Conservation (phyloP, 1,284 basidiomycete species). For the Rhizoctonia solani region DNA sequence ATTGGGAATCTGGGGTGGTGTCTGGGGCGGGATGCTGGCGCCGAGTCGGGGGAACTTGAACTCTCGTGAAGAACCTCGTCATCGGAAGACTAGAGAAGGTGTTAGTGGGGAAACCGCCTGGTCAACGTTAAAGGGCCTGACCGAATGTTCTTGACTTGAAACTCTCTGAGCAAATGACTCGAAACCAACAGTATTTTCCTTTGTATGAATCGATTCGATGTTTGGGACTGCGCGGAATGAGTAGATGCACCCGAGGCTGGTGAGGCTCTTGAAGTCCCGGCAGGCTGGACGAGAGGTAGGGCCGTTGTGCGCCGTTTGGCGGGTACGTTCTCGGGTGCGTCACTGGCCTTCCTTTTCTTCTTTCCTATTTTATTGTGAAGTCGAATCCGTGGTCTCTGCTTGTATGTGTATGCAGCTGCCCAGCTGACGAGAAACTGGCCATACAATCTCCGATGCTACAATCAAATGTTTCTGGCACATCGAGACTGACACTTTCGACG, state of each 20-base stretch:
- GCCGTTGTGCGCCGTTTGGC: not conserved
- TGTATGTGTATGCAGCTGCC: constrained; percentile 18
- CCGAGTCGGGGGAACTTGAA: too few species aligned
- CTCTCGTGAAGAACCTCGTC: too few species aligned
- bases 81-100: too few species aligned
- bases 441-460: not conserved
- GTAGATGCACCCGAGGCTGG: not conserved
- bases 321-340: not conserved
- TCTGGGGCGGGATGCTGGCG: constrained; percentile 2
- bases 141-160: not conserved
- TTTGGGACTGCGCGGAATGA: too few species aligned
- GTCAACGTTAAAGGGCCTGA: not conserved
- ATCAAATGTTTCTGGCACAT: not conserved
- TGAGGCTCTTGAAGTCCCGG: not conserved
- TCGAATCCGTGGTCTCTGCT: constrained; percentile 28
- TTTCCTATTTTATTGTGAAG: not conserved
- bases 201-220: not conserved
- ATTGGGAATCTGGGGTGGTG: constrained; percentile 16
- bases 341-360: constrained; percentile 18
- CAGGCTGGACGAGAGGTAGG: not conserved
- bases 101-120: not conserved
- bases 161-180: constrained; percentile 6
- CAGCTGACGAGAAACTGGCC: not conserved
- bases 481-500: not conserved
- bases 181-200: constrained; percentile 19